Evolutionary conservation across 768 basidiomycete genomes (phyloP), one percentile per base, ranked within the genome.

Genomic region (Leucocoprinus birnbaumii): DNA sequence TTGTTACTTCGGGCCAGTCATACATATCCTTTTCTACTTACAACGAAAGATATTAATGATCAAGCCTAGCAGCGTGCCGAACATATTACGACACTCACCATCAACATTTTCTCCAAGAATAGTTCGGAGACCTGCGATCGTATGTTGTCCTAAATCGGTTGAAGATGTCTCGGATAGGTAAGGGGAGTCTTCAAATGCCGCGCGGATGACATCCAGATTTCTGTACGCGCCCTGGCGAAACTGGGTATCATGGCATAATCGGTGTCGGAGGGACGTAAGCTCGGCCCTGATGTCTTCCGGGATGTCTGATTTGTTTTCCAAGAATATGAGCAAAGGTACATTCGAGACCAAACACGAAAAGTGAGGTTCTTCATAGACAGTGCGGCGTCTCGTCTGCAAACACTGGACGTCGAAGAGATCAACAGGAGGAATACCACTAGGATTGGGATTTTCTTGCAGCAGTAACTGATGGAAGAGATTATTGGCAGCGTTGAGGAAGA

Each of bases 221-320:
- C 86, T 79, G 61, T 88, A 89, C 27, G 86, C 85, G 0, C 85
- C 89, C 62, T 84, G 83, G 4, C 88, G 82, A 67, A 92, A 91
- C n/a, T 82, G 80, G 22, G 74, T 71, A 48, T 80, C 78, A 56
- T 81, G 76, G 62, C 86, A 91, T 7, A 90, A 73, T 3, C 71
- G 70, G 51, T 75, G 71, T 8, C 89, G 82, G 48, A 93, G 75
- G 16, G 70, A 69, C 42, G 71, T 73, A 8, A 79, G 77, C 22
- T 79, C 75, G 3, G 63, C 61, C 16, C 84, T 78, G 5, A 87
- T 69, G 11, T 75, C 69, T 47, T 75, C 73, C 0, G 82, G 72
- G 34, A 91, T 65, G 48, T 75, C 65, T 7, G 63, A 53, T 58
- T 86, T 87, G 48, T 82, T 78, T 68, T 93, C 91, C 46, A 92